Base-by-base conservation (phyloP, 2,329 filamentous ascomycete genomes). In the Sporothrix brasiliensis region DNA sequence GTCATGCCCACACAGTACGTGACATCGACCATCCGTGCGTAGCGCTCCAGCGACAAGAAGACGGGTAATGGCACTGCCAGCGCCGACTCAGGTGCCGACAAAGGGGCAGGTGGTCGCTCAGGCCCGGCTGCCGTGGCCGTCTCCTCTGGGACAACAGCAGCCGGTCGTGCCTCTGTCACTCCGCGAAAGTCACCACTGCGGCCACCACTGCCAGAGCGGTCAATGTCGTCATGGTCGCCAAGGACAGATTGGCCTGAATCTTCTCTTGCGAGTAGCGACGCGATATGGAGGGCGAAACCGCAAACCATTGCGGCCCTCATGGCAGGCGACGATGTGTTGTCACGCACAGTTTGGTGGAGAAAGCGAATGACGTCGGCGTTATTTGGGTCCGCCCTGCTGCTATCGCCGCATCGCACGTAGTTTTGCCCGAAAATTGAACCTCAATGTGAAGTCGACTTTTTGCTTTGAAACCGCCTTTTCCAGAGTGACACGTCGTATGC, bases 21-120 rank as follows among this genome's bases (percentile, higher is more conserved):
- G 72, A 98, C 95, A 79, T 99, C 95, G 73, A 97, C 94, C 34
- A 98, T 86, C 69, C 94, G 90, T n/a, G 94, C 88, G 69, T 94
- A 84, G 76, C 97, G 92, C 80, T 97, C 93, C 16, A 99, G 88
- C 21, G 92, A 89, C 71, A 87, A 83, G 80, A 97, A 98, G 72
- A 97, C 85, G 4, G 47, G 27, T n/a, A 66, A 10, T 16, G 63
- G 47, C 10, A 66, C 47, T 1, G 19, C 61, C 9, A 44, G 44
- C 7, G 61, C 44, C 9, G 44, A 24, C 14, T 34, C 47, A 27
- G 61, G 21, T 14, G 61, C 4, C 16, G 63, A 39, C n/a, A 39
- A 27, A 7, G 24, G 39, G 19, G 60, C 21, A 10, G 60, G 60
- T 11, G 41, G 41, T 11, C 39, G 58, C 24, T 61, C 58, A 10